Evolutionary conservation across 1,284 basidiomycete species (phyloP), one percentile per base, ranked within the genome.

Genomic region (Leccinum insolens): DNA sequence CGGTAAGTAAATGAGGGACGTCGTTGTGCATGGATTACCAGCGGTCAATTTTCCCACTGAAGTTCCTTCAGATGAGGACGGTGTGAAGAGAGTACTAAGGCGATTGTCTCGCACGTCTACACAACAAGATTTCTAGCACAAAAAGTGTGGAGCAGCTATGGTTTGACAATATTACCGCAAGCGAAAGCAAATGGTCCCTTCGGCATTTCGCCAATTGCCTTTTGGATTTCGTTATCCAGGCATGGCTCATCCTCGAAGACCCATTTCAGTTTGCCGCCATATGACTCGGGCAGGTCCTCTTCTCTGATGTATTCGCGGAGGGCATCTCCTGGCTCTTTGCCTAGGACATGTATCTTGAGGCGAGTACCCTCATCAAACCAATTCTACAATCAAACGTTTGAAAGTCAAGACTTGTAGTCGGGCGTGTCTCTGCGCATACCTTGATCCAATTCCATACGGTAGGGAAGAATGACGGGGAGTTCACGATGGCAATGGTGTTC

Each of bases 381-480:
- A 22, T 83, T 85, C 88, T 86, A 39, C 3, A 67, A 6, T 69
- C 22, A 11, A 60, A 22, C 34, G n/a, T 7, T 59, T 59, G 17
- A 31, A 20, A 59, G 17, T 59, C 57, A 58, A 14, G 41, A n/a
- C 52, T 31, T 14, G 61, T 58, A 31, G 17, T 4, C 14, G 22
- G n/a, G 31, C 3, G 7, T 37, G 20, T 31, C 34, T 58, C 8
- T 7, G 20, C 11, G 72, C 79, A 62, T 64, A 88, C 89, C 82
- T 91, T 92, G 73, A 94, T 83, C 92, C 91, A 94, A 20, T 83
- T 84, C 92, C 92, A 94, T 22, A 92, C 82, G 1, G 89, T 92
- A 1, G 89, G 86, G 75, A 93, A 93, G 80, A 92, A 94, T 0
- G 86, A 81, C 0, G 93, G 93, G 0, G 90, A 88, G 69, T 93